Base-by-base conservation (phyloP, 352 stramenopile genomes). In the Albugo candida region DNA sequence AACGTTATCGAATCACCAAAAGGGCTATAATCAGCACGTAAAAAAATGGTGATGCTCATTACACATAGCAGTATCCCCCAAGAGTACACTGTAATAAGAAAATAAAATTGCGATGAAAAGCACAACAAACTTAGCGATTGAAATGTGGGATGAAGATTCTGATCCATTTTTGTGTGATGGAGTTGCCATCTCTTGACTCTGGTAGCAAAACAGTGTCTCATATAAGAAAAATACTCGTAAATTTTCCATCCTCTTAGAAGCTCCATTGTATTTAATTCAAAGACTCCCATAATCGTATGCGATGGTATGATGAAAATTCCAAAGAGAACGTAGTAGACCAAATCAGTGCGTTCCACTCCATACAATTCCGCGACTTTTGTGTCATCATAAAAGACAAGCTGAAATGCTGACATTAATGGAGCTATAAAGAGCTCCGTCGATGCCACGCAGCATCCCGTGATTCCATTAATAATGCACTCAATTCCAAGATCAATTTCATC, bases 211-310 rank as follows among this genome's bases (percentile, higher is more conserved):
- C 92, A 76, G 58, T 97, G 96, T 48, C 89, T 69, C 54, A 97
- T 86, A 58, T 97, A 98, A 34, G 81, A 83, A 5, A 97, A 69
- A 63, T 97, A 98, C 64, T 98, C 94, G 66, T 96, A 97, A 11
- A 98, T 72, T 58, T 95, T 95, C 89, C 92, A 98, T 8, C 93
- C 94, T 50, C 97, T 86, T 10, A 94, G 70, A 12, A 98, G 78
- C 55, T 98, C 94, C 49, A 97, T 82, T 20, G 84, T 94, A 59
- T 96, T 96, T 2, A 97, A 72, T 52, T 98, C 69, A 44, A 97
- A 94, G 2, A 92, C 74, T 52, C 97, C 92, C 49, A 97, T 77
- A 41, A 95, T 55, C 21, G 96, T 67, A 48, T 84, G 91, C 59
- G 88, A 97, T 18, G 91, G 85, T 53, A 98, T 95, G 54, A 96